Evolutionary conservation across 2,329 filamentous ascomycete species (phyloP), one percentile per base, ranked within the genome.

Genomic region (Akanthomyces uredinophilus): DNA sequence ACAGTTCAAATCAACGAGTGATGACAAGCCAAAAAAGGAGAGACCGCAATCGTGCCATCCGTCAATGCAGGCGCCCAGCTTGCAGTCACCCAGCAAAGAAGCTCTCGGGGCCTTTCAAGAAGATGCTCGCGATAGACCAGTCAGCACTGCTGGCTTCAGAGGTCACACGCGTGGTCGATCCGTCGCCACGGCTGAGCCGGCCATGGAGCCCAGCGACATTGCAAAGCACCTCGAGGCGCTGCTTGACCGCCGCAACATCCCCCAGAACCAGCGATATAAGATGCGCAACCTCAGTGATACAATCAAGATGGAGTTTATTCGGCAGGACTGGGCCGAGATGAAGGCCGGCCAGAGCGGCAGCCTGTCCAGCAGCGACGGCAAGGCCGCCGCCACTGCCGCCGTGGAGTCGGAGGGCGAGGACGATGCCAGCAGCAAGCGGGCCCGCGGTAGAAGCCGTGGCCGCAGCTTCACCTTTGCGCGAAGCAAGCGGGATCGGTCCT

Each of bases 231-330:
- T 86, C 53, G 84, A 88, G 68, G 84, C 82, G 3, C 81, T 86
- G 74, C 73, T 96, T 74, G 92, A 96, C 72, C 87, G 93, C 20
- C 85, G 94, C 66, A 96, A 98, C 70, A 96, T 98, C 60, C 93
- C 94, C 3, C 91, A 96, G 70, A 90, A 96, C 66, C 92, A 96
- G 81, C 84, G 94, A 61, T 92, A 94, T 74, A 96, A 96, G 77
- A 97, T 99, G 92, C 86, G 94, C 51, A 93, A 88, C 62, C 79
- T 99, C 64, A 92, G 91, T 65, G 84, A 91, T 66, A 89, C 90
- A 41, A 93, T 98, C 78, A 99, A 99, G 77, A 91, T 92, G 72
- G 93, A 98, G 71, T 96, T 99, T 69, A 92, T 98, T 69, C 88
- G 89, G 59, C 93, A 96, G 73, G 91, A 97, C 72, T 91, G 90